Base-by-base conservation (phyloP, 257 asterid species). In the Solanum virginianum region DNA sequence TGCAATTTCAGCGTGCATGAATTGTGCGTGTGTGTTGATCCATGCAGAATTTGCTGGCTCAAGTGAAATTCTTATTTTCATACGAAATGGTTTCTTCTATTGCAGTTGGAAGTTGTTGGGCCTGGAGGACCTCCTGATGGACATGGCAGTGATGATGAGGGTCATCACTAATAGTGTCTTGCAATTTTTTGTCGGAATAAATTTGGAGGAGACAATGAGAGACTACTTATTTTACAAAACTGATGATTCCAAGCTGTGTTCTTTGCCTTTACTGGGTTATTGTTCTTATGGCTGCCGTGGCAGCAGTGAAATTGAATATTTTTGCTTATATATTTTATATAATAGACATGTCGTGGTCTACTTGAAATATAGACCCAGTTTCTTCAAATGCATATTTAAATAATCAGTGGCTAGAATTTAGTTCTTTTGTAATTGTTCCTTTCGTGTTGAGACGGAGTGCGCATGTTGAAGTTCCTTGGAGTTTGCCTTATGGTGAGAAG, bases 141-240 rank as follows among this genome's bases (percentile, higher is more conserved):
- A 29, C 84, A 86, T 3, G 88, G 69, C 43, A 65, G 80, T 45
- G 86, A 72, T 55, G 82, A 80, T 13, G 85, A 85, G 4, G 88
- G 45, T 81, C 88, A 81, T 55, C 80, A 74, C 84, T 95, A 71
- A 91, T 86, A 36, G 77, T 69, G 65, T 53, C 83, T 74, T 87
- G 84, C 88, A 63, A 82, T 83, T 89, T 82, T 84, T 85, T 86
- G 88, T 90, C 90, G 74, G 91, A 91, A 92, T 89, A 92, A 93
- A 85, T 82, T 89, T 88, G 90, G 88, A 88, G 86, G 84, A 85
- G 88, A 88, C 82, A 88, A 86, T 49, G 91, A 85, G 86, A 86
- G 65, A 84, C 87, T 84, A 83, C 85, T 86, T 77, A 89, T 92
- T 91, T 94, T 92, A 88, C 87, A 87, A 3, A 85, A 89, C 84